Percentiles rank a stretch among this genome's conserved stretches.
These are phyloP conservation scores for Fusarium verrucosum DNA, from an alignment of 2,329 filamentous ascomycete genomes.

Conservation along the genomic window DNA sequence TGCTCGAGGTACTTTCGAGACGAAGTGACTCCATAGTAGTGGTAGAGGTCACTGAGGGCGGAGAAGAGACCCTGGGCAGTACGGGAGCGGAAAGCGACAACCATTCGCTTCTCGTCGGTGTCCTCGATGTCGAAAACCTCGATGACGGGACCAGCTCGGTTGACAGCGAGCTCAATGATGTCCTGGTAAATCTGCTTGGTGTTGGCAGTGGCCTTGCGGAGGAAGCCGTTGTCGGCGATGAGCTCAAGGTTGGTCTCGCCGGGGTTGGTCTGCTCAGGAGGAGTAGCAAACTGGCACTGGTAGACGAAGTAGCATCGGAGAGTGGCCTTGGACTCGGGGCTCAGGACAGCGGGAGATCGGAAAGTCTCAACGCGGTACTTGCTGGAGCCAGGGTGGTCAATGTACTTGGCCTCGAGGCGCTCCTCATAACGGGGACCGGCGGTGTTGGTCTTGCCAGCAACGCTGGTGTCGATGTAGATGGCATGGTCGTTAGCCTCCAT, in stretches of 20 bases:
- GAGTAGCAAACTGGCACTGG: slow-evolving; percentile 88
- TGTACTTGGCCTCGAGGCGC: slow-evolving; percentile 92
- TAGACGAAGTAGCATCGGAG: slow-evolving; percentile 99
- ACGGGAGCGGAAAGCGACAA: slow-evolving; percentile 92
- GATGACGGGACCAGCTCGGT: slow-evolving; percentile 90
- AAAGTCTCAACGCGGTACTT: slow-evolving; percentile 98
- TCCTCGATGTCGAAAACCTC: slow-evolving; percentile 97
- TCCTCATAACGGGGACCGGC: slow-evolving; percentile 91
- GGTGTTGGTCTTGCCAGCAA: slow-evolving; percentile 80
- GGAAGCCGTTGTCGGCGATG: slow-evolving; percentile 91
- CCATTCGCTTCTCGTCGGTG: slow-evolving; percentile 89
- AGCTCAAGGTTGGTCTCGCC: slow-evolving; percentile 89
- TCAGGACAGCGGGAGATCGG: slow-evolving; percentile 85
- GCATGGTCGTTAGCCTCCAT: slow-evolving; percentile 96
- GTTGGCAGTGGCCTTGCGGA: slow-evolving; percentile 95
- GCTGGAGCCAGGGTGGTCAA: slow-evolving; percentile 78
- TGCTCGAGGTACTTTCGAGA: slow-evolving; percentile 98
- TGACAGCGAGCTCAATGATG: slow-evolving; percentile 86
- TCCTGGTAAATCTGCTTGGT: slow-evolving; percentile 96
- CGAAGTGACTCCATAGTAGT: slow-evolving; percentile 97
- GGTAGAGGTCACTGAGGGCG: slow-evolving; percentile 93
- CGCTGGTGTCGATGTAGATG: slow-evolving; percentile 98
- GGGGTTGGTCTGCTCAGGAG: slow-evolving; percentile 73
- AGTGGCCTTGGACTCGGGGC: slow-evolving; percentile 76
- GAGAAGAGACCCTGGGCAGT: slow-evolving; percentile 95